Base-by-base conservation (phyloP, 176 grass and related monocot genomes). In the Cenchrus purpureus region DNA sequence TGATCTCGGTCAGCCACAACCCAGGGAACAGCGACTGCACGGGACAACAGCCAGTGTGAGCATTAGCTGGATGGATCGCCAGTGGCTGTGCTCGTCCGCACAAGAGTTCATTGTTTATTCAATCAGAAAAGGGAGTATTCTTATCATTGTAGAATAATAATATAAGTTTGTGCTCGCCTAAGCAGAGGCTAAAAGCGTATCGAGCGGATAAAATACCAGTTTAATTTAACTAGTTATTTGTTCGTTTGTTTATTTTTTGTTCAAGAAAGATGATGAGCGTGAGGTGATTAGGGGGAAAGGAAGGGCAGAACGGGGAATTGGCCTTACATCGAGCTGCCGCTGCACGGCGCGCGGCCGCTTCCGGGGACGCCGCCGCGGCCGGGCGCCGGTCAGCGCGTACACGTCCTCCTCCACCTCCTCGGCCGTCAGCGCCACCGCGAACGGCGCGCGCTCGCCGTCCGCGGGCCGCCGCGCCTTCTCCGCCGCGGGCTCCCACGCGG, bases 331-430 rank as follows among this genome's bases (percentile, higher is more conserved):
- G 88, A 99, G 87, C 84, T 91, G 90, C 73, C 86, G 83, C 75
- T 99, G 97, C 81, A 99, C 88, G 86, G 86, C 67, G 76, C 91
- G 88, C 56, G 97, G 91, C 13, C 97, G 86, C 79, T 93, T 93
- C 73, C 86, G 87, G 12, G 97, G 97, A 83, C 97, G 91, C 83
- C 97, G 97, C 86, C 91, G 91, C 68, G 93, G 97, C 25, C 89
- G 87, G 63, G 86, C 89, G 77, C 91, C 97, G 49, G 97, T 99
- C n/a, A 99, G 77, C 74, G 97, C 94, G 80, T 96, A 99, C 25
- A 99, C 57, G 85, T 99, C 97, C 67, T 95, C 97, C 90, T 99
- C 94, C 74, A 99, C 93, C 88, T 99, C 97, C 49, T 96, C 97
- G 42, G 59, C 84, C 65, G 78, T 86, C 9, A 99, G 91, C 22